Evolutionary conservation across 2,329 filamentous ascomycete genomes (phyloP), one percentile per base, ranked within the genome.

Genomic region (Pyricularia grisea): DNA sequence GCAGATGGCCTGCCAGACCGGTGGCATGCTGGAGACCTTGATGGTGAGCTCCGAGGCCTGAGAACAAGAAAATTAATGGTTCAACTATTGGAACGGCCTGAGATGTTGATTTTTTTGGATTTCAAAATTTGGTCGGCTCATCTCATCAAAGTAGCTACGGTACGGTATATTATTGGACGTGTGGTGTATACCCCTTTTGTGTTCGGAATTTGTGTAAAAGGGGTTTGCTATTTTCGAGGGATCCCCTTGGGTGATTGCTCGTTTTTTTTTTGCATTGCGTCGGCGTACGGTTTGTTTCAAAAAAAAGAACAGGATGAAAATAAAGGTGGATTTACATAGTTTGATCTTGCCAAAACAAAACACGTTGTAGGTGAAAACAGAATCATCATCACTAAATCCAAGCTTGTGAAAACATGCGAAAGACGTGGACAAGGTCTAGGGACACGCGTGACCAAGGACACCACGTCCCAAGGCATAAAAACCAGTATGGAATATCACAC

Each of bases 21-120:
- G 87, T 73, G 95, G 94, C 2, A 97, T 98, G 94, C 80, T 98
- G 72, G 92, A 94, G 74, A 90, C 81, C 66, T 72, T 88, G 72
- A 87, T 91, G 74, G 83, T 85, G 31, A 68, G 67, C 67, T 68
- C 67, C 17, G 60, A 68, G 67, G 25, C 33, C 10, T 68, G 65
- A 67, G 33, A 61, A 12, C 3, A 55, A 12, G 3, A 55, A 55
- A 55, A 1, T n/a, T 55, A 9, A 55, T 55, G 17, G 42, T n/a
- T 55, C 42, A 9, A 5, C 42, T 55, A 17, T 55, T 55, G n/a
- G 42, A 5, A 55, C 20, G 6, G 20, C 6, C 17, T 55, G 42
- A n/a, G 20, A 55, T 20, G n/a, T 55, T 55, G 12, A 36, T 20
- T n/a, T 55, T 55, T 55, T 55, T 55, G 42, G 20, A 20, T 20